phyloP scores from a whole-genome alignment of 73 alveolate genomes.

The Paramecium primaurelia region DNA sequence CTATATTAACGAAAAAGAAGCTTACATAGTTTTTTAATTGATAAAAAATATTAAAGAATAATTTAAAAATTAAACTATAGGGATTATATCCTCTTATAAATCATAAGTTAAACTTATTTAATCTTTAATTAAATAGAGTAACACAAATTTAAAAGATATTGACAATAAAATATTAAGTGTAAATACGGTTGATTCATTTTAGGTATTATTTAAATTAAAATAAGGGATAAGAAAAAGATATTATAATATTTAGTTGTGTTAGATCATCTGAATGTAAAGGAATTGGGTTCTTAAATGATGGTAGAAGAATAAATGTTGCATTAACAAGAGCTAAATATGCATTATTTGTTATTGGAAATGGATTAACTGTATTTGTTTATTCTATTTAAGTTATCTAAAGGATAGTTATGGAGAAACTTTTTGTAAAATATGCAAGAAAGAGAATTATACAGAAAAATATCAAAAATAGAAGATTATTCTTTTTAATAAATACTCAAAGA shows the following conservation, averaged over 20 bases:
- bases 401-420: neutral
- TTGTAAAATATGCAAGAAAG: neutral
- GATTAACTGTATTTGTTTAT: conserved; percentile 55
- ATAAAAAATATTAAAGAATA: conserved; percentile 45
- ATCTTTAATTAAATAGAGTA: neutral
- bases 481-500: neutral
- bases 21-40: conserved; percentile 46
- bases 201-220: neutral
- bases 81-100: conserved; percentile 80
- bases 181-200: conserved; percentile 76
- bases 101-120: conserved; percentile 62
- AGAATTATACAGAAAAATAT: neutral
- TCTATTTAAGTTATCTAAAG: neutral
- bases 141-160: neutral
- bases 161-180: conserved; percentile 50
- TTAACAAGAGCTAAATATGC: conserved; percentile 83
- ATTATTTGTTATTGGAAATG: conserved; percentile 73
- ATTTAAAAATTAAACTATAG: conserved; percentile 58
- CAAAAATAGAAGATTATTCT: neutral
- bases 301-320: conserved; percentile 83
- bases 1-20: conserved; percentile 65
- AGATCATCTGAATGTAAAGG: conserved; percentile 63
- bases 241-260: conserved; percentile 73
- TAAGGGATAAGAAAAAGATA: conserved; percentile 81
- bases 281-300: conserved; percentile 69